Base-by-base conservation (phyloP, 1,139 yeast genomes). In the Eremothecium cymbalariae region DNA sequence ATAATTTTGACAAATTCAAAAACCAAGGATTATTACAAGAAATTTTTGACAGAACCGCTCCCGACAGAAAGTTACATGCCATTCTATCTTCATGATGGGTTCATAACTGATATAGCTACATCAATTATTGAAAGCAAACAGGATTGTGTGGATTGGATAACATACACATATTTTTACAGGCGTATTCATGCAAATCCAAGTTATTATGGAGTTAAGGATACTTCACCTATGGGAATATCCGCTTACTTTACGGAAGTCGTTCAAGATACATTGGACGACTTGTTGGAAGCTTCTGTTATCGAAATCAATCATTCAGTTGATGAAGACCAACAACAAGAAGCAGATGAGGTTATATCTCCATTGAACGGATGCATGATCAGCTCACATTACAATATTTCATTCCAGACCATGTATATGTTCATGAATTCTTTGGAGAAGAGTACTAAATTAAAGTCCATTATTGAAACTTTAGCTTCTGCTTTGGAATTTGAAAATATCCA, bases 101-200 rank as follows among this genome's bases (percentile, higher is more conserved):
- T 90, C 31, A 59, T 82, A 27, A 71, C 74, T 26, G 97, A 86
- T 46, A 76, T 86, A 11, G 72, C 81, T 33, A 72, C 76, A 9
- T 67, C 73, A 2, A 65, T 77, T n/a, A 69, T 90, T 39, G 70
- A 66, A 33, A 66, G 73, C 4, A 74, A 83, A 50, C 96, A 88
- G 48, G 94, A 83, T 44, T 83, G 94, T 45, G 72, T 93, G 40
- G 96, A 88, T 50, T 84, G 95, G 93, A 53, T 93, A 26, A 82
- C 96, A 0, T 83, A 73, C 57, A 72, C 95, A 0, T 82, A 77
- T 47, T 83, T 86, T 51, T 93, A 84, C 59, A 67, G 94, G 43
- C 64, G 97, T 34, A 56, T 90, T 16, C 79, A 76, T 38, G 67
- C 74, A 28, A 93, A 93, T 53, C 97, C 98, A 2, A 77, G 94